Conservation (phyloP, 2,329 filamentous ascomycete species). For the Lecanicillium sp. region DNA sequence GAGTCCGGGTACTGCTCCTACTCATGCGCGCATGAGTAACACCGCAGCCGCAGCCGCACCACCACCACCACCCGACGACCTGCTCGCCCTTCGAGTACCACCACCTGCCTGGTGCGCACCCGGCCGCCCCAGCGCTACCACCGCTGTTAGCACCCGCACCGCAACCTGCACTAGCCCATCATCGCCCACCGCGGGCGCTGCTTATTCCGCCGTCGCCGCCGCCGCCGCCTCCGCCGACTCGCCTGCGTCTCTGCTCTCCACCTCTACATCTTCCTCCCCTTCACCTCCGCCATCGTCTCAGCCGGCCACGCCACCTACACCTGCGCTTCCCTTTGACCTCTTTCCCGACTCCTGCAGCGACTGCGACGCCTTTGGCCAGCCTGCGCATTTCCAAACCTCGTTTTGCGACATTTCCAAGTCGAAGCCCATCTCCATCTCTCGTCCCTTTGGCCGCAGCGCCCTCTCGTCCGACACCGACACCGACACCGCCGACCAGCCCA, state of each 20-base stretch:
- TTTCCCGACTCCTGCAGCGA: too few species aligned
- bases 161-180: neutral
- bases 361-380: too few species aligned
- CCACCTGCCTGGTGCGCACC: neutral
- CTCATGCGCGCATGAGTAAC: neutral
- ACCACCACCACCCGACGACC: neutral
- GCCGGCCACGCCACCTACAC: slow-evolving; percentile 13
- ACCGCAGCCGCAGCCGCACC: neutral
- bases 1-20: neutral
- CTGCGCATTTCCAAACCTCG: too few species aligned
- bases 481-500: too few species aligned
- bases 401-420: too few species aligned
- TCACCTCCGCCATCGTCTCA: slow-evolving; percentile 16
- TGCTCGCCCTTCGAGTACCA: neutral
- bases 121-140: neutral
- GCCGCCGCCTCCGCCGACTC: slow-evolving; percentile 5
- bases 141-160: neutral
- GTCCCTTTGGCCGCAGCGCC: too few species aligned
- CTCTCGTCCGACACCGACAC: neutral
- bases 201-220: slow-evolving; percentile 10
- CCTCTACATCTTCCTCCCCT: slow-evolving; percentile 13
- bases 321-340: neutral
- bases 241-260: slow-evolving; percentile 9
- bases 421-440: too few species aligned
- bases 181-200: slow-evolving; percentile 18